A percentile compares a stretch with the other conserved stretches of the same genome.
phyloP scores from a whole-genome alignment of 768 basidiomycete genomes.

The Lactarius hengduanensis region DNA sequence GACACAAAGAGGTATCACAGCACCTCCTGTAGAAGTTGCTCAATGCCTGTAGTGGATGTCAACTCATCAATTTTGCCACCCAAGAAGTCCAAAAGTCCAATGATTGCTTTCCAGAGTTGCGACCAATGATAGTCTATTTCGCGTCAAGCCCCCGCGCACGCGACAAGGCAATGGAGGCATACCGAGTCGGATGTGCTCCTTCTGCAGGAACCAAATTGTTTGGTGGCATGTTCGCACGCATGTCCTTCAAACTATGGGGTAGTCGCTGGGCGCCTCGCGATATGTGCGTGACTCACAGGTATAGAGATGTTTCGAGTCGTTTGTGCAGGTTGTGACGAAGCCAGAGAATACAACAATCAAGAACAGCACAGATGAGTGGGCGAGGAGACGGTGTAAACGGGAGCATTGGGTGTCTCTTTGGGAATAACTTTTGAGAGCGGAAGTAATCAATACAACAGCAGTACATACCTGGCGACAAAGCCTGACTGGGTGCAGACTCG shows the following conservation, averaged over 20 bases:
- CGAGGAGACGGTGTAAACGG: slow-evolving; percentile 41
- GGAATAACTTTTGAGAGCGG: neutral
- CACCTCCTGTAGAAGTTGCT: slow-evolving; percentile 56
- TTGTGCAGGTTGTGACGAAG: slow-evolving; percentile 68
- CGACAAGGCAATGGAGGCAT: slow-evolving; percentile 24
- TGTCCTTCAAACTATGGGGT: slow-evolving; percentile 38
- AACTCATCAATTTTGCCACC: slow-evolving; percentile 53
- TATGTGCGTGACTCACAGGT: slow-evolving; percentile 44
- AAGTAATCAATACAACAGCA: neutral
- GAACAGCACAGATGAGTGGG: slow-evolving; percentile 53
- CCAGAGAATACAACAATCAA: slow-evolving; percentile 73
- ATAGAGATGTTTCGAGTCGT: slow-evolving; percentile 54
- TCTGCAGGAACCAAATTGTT: slow-evolving; percentile 56
- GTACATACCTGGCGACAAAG: slow-evolving; percentile 61
- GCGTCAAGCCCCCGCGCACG: slow-evolving; percentile 6
- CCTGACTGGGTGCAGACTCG: slow-evolving; percentile 43
- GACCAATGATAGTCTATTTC: slow-evolving; percentile 61
- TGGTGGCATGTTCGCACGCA: slow-evolving; percentile 56
- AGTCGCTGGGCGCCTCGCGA: neutral
- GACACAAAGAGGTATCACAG: slow-evolving; percentile 18
- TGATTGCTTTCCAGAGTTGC: slow-evolving; percentile 58
- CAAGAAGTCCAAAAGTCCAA: slow-evolving; percentile 56
- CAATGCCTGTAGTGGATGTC: slow-evolving; percentile 51
- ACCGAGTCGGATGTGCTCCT: slow-evolving; percentile 55
- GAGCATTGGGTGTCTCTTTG: slow-evolving; percentile 52